Conservation (phyloP, 805 yeast species). For the Kurtzmaniella fragi region DNA sequence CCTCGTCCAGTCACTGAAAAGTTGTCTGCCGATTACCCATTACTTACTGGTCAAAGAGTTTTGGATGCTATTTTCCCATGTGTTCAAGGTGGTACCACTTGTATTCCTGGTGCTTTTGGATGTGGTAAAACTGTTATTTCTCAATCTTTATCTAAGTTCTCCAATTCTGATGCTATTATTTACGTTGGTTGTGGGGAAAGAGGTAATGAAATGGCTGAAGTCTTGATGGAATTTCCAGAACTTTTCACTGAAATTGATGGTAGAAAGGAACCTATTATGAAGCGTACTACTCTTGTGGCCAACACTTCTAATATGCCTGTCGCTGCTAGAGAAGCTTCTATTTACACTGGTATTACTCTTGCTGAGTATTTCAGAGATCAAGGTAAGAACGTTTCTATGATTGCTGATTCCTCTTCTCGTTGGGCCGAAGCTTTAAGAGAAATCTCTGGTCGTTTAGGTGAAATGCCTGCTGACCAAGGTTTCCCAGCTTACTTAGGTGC, state of each 20-base stretch:
- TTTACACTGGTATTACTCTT: slow-evolving; percentile 96
- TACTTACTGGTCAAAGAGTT: slow-evolving; percentile 98
- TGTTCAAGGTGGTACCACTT: slow-evolving; percentile 99
- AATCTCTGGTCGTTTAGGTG: slow-evolving; percentile 99
- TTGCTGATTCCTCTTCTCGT: slow-evolving; percentile 99
- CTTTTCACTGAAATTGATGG: slow-evolving; percentile 87
- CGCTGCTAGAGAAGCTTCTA: slow-evolving; percentile 99
- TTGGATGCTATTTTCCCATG: slow-evolving; percentile 96
- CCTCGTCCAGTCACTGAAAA: slow-evolving; percentile 98
- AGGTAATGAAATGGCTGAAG: slow-evolving; percentile 99
- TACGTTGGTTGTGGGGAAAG: slow-evolving; percentile 97
- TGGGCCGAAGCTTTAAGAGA: slow-evolving; percentile 99
- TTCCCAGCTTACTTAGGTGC: slow-evolving; percentile 99
- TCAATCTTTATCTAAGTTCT: slow-evolving; percentile 93
- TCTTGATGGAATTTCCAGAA: slow-evolving; percentile 99
- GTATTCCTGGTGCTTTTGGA: slow-evolving; percentile 99
- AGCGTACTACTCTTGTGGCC: slow-evolving; percentile 97
- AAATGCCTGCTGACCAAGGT: slow-evolving; percentile 99
- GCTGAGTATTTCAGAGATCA: slow-evolving; percentile 99
- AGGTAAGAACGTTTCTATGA: slow-evolving; percentile 98
- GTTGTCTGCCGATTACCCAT: slow-evolving; percentile 88
- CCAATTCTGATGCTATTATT: slow-evolving; percentile 90
- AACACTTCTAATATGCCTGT: slow-evolving; percentile 99
- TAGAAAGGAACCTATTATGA: slow-evolving; percentile 97
- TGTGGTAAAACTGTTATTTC: slow-evolving; percentile 99